These are phyloP conservation scores for Colletotrichum simmondsii DNA, from an alignment of 2,329 filamentous ascomycete species.

Conservation along the genomic window DNA sequence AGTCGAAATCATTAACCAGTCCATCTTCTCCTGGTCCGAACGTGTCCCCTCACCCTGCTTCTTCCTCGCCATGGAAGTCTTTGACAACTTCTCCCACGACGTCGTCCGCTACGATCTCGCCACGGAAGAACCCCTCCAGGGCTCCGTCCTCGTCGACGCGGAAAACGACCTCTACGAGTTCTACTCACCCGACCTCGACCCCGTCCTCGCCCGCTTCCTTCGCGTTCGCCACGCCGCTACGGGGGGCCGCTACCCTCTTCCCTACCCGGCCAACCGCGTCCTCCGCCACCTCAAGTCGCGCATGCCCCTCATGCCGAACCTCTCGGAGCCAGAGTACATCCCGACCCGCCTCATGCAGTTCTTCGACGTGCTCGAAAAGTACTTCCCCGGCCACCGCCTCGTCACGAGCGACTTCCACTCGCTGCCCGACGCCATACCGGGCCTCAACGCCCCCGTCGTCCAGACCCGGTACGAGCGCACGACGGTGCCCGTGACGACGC, in stretches of 20 bases:
- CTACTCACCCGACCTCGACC: constrained; percentile 84
- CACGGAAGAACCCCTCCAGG: constrained; percentile 87
- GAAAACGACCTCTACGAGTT: constrained; percentile 95
- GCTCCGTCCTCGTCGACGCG: constrained; percentile 85
- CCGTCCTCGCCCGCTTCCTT: constrained; percentile 84
- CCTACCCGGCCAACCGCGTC: constrained; percentile 64
- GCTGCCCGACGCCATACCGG: constrained; percentile 83
- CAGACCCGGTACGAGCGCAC: constrained; percentile 91
- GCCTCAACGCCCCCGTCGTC: constrained; percentile 93
- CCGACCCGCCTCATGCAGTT: constrained; percentile 96
- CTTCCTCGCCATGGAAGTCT: constrained; percentile 97
- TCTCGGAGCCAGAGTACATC: constrained; percentile 90
- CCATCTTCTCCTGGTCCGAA: constrained; percentile 92
- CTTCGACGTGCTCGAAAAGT: constrained; percentile 88
- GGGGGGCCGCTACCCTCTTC: constrained; percentile 69
- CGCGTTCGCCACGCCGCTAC: constrained; percentile 85
- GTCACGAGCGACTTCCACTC: constrained; percentile 91
- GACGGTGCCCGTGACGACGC: constrained; percentile 90
- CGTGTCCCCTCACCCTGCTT: constrained; percentile 95
- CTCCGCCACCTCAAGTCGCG: constrained; percentile 71
- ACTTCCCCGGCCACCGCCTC: constrained; percentile 91
- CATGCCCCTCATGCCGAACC: constrained; percentile 78
- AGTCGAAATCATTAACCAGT: constrained; percentile 94
- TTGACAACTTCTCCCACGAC: constrained; percentile 98
- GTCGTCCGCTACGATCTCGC: constrained; percentile 87